Evolutionary conservation across 129 eudicot genomes (phyloP), one percentile per base, ranked within the genome.

Genomic region (Ambrosia trifida): DNA sequence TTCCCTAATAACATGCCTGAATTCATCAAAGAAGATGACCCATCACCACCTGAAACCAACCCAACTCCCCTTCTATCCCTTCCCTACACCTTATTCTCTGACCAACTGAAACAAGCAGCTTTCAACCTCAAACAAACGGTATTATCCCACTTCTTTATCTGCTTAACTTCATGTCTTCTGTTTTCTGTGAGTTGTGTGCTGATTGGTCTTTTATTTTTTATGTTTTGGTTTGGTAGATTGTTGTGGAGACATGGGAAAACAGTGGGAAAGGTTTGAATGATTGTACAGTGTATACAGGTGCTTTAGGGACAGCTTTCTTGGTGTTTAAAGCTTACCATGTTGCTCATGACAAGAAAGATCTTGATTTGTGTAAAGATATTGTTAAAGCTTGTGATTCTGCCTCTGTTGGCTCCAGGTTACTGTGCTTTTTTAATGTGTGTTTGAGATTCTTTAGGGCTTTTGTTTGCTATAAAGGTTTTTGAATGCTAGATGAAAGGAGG

Each of bases 291-390:
- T 89, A 93, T 28, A 85, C 98, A 4, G 98, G 98, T 38, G 90
- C 86, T 49, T 38, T 93, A 30, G 98, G 98, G 4, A 87, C 96
- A 38, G 98, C 95, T 70, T 85, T 83, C 59, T 80, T 89, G 86
- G 56, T 87, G 40, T 87, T 87, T 30, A 87, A 85, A 80, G 82
- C 90, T 76, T 89, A 85, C 70, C 83, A 83, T 66, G 79, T 85
- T 47, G 80, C 92, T 11, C 74, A 72, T 30, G 71, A 82, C 77
- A 79, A 64, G 54, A 70, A 64, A 46, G 88, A 93, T 84, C 89
- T 89, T 80, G 51, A 45, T 33, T 36, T 85, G 64, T 87, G 83
- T 49, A 72, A 78, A 71, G 82, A 87, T n/a, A 89, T 89, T 66
- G 69, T 89, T 46, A 74, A 75, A 72, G 87, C 95, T 73, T 93